phyloP scores from a whole-genome alignment of 108 stramenopile genomes.

The Cyclotella baltica region DNA sequence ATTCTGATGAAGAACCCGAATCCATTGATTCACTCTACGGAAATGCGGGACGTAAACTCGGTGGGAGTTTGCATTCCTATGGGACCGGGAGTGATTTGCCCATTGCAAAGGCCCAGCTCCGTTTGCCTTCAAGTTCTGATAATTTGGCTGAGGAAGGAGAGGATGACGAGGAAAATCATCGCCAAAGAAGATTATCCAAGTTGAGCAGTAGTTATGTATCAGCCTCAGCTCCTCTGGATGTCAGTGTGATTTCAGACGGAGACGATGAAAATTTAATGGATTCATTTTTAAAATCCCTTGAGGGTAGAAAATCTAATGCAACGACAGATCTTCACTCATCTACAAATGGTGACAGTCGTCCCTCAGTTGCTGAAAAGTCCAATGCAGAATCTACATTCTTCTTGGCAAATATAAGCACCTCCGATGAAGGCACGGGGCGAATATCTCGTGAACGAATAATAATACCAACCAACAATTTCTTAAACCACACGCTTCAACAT shows the following conservation, averaged over 20 bases:
- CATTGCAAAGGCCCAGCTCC: neutral
- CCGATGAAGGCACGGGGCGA: neutral
- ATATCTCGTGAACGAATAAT: neutral
- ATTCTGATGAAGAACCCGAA: neutral
- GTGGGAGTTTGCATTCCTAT: neutral
- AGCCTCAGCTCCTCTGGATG: neutral
- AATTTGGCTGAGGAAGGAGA: neutral
- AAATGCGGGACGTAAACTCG: neutral
- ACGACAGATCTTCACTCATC: neutral
- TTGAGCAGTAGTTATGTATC: neutral
- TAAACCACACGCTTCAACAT: too few relatives aligned
- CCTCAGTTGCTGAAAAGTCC: neutral
- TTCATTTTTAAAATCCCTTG: neutral
- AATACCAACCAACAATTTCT: neutral
- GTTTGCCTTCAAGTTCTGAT: too few relatives aligned
- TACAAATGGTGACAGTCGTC: too few relatives aligned
- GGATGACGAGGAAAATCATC: neutral
- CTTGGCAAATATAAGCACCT: neutral
- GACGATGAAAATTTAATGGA: neutral
- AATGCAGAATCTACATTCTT: conserved; percentile 2
- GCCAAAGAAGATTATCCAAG: neutral
- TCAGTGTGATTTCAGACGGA: neutral
- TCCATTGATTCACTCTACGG: neutral
- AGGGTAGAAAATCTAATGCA: neutral
- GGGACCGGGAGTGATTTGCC: neutral